Evolutionary conservation across 768 basidiomycete genomes (phyloP), one percentile per base, ranked within the genome.

Genomic region (Tulasnella sp.): DNA sequence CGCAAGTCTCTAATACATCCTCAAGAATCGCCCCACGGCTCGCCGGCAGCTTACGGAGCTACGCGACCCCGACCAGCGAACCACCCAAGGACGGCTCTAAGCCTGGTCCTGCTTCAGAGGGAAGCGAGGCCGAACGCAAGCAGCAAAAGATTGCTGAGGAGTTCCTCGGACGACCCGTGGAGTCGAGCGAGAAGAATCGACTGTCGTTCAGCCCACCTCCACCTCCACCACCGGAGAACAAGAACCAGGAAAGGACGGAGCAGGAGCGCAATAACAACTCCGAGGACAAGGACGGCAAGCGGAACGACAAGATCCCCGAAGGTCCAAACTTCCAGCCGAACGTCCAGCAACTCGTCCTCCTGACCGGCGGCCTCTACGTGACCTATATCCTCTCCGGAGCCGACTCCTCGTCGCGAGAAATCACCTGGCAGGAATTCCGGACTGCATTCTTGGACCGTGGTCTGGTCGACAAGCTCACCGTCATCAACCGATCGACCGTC

Each of bases 361-460:
- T 68, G 12, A 17, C 44, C 44, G 72, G 66, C 39, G 72, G 42
- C 16, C 41, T 90, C 16, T 91, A 89, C 76, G 85, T 86, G 16
- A 83, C 86, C 72, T 85, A 88, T 14, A 78, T 79, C 35, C 83
- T 82, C 42, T 80, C 82, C 0, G 81, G 85, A 4, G 79, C 81
- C 12, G 68, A 66, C 0, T 81, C 82, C 32, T 42, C 39, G 12
- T 87, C 90, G 1, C 87, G 91, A 73, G 97, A 99, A 82, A 98
- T 99, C 76, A 99, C 97, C 75, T 99, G 97, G 96, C 95, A 98
- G 81, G 97, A 98, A 81, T 99, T 99, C 83, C 89, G 95, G 68
- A 95, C 93, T 62, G 94, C 94, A 11, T 94, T 99, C 84, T 89
- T 99, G 62, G 91, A 96, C 81, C 95, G 95, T 79, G 96, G 94